Evolutionary conservation across 768 basidiomycete genomes (phyloP), one percentile per base, ranked within the genome.

Genomic region (Amanita rimosa): DNA sequence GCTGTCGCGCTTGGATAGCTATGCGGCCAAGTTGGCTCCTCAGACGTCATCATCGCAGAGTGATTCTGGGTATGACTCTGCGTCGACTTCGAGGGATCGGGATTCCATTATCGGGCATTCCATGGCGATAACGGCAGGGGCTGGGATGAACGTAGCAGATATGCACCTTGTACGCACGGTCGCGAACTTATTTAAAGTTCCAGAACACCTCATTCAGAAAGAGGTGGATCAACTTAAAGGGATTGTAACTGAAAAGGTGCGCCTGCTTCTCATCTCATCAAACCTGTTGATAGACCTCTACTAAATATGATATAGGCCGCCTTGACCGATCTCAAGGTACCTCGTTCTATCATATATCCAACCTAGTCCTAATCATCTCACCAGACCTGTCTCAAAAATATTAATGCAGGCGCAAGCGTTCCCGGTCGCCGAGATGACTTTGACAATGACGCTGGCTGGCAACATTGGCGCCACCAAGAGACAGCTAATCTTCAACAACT

Each of bases 361-460:
- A 21, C 34, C n/a, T 34, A 33, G 16, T 22, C 59, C 26, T 29
- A 9, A 9, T 8, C 10, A 17, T 26, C 48, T 33, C 22, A 55
- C 13, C 53, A 93, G 87, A 87, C 85, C 31, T 93, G 87, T 60
- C 69, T 97, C 47, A 95, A 95, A 69, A 88, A 91, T 54, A 85
- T 97, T 59, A 88, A 85, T 47, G 83, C 85, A 11, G 85, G 89
- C 21, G 72, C 75, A 10, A 67, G 85, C 1, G 94, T 94, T 60
- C 92, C 93, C 1, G 90, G 87, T 16, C 76, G 83, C 44, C 74
- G 85, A 54, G 83, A 89, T 53, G 93, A 98, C 61, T 98, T 97
- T 59, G 76, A 81, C 29, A 82, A 64, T 47, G 86, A 91, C 4
- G 77, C 79, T 2, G 88, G 87, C 0, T 98, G 86, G 80, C 75